Evolutionary conservation across 495 filamentous ascomycete species (phyloP), one percentile per base, ranked within the genome.

Genomic region (Aspergillus asperescens): DNA sequence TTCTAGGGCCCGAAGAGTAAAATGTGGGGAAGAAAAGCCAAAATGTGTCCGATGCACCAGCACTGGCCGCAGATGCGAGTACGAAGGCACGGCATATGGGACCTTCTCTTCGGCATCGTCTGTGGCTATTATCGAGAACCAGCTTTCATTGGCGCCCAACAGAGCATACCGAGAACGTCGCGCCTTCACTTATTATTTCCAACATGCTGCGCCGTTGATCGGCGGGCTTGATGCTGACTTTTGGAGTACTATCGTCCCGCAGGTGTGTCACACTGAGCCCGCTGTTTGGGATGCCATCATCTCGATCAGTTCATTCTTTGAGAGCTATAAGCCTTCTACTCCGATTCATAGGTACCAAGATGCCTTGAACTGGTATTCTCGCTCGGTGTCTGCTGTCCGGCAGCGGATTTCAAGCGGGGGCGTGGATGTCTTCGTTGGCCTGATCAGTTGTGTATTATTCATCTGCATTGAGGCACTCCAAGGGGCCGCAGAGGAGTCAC

Each of bases 251-350:
- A 61, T 80, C 16, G 73, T 84, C 7, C 74, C 81, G 5, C 79
- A 81, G 60, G 71, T 80, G 13, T 78, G 77, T 52, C 78, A 73
- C 29, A 64, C 63, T 39, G 80, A 83, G 52, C 78, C 81, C 0
- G 79, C 80, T 0, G 74, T 84, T 1, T 79, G 79, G 62, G 80
- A 84, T 58, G 81, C 81, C 24, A 76, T 84, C 45, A 72, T 68
- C 40, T 58, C 70, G 8, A 72, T 85, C 23, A 78, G 78, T 62
- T 72, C 77, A 7, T 62, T 84, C 13, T 80, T 81, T 53, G 79
- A 72, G 39, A 62, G 48, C 34, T 61, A 61, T 24, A 58, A 66
- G 13, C 56, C 58, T 16, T 59, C 15, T 40, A 58, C 54, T 54
- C 62, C 42, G 41, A 63, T 61, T 15, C n/a, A 9, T 0, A 19